phyloP scores from a whole-genome alignment of 148 eudicot genomes.

The Diospyros lotus region DNA sequence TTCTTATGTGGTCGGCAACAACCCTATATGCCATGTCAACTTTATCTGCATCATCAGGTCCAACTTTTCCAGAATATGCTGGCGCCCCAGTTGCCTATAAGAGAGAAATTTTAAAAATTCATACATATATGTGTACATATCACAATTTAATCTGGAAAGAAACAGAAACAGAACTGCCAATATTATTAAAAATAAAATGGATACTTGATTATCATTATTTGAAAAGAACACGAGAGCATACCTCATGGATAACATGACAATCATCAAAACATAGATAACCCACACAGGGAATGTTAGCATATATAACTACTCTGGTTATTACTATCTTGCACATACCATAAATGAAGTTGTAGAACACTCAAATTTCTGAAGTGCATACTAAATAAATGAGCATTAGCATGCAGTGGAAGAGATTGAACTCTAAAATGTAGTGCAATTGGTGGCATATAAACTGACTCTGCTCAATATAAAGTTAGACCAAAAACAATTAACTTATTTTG shows the following conservation, averaged over 20 bases:
- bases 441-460: too few relatives aligned
- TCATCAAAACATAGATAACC: neutral
- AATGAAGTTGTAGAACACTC: too few relatives aligned
- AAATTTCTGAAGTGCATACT: too few relatives aligned
- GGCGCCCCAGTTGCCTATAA: conserved; percentile 76
- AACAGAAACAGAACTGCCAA: too few relatives aligned
- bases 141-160: neutral
- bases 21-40: conserved; percentile 98
- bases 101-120: neutral
- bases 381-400: too few relatives aligned
- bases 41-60: conserved; percentile 80
- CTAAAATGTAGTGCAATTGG: too few relatives aligned
- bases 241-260: neutral
- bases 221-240: neutral
- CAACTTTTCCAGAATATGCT: conserved; percentile 82
- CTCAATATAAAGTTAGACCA: too few relatives aligned
- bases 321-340: too few relatives aligned
- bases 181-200: neutral
- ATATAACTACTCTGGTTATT: neutral
- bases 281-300: too few relatives aligned
- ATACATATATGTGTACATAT: neutral
- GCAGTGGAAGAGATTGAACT: too few relatives aligned
- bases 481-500: neutral
- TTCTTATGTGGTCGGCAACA: conserved; percentile 95
- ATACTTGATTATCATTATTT: neutral